phyloP scores from a whole-genome alignment of 1,139 yeast genomes.

The Geotrichum fermentans region DNA sequence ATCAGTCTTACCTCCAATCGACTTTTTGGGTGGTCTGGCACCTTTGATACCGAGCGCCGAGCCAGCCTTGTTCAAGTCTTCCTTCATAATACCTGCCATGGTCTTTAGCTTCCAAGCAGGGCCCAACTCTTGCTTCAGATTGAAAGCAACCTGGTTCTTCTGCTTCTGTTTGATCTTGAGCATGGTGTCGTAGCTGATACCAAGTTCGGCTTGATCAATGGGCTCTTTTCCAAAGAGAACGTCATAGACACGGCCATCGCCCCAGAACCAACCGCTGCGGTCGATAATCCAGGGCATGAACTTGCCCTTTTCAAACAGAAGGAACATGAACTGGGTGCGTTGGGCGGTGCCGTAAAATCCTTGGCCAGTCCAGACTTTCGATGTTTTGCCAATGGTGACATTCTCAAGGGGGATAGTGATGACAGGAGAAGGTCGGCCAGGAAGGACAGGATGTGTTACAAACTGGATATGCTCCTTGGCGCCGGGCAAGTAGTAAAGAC shows the following conservation, averaged over 20 bases:
- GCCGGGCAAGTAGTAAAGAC: slow-evolving; percentile 71
- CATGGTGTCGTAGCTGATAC: slow-evolving; percentile 60
- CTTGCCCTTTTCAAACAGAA: slow-evolving; percentile 54
- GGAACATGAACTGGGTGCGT: slow-evolving; percentile 66
- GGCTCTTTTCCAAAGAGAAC: slow-evolving; percentile 73
- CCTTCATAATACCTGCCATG: slow-evolving; percentile 35
- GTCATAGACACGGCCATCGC: slow-evolving; percentile 83
- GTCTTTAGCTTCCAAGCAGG: slow-evolving; percentile 40
- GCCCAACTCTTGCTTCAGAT: slow-evolving; percentile 38
- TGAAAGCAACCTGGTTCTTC: slow-evolving; percentile 33
- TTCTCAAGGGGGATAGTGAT: slow-evolving; percentile 58
- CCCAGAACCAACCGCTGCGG: slow-evolving; percentile 85
- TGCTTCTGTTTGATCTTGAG: slow-evolving; percentile 32
- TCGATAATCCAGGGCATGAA: slow-evolving; percentile 72
- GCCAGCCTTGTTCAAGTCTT: slow-evolving; percentile 30
- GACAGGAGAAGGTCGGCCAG: slow-evolving; percentile 74
- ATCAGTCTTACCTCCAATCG: slow-evolving; percentile 1
- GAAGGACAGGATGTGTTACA: slow-evolving; percentile 69
- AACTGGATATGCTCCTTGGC: slow-evolving; percentile 51
- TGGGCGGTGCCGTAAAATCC: slow-evolving; percentile 85
- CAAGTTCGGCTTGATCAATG: slow-evolving; percentile 69
- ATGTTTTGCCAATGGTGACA: slow-evolving; percentile 53
- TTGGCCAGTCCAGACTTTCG: slow-evolving; percentile 77
- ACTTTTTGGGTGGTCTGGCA: background rate
- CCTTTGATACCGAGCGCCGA: slow-evolving; percentile 8